Percentiles rank a stretch among this genome's conserved stretches.
Evolutionary conservation across 768 basidiomycete species (phyloP).

Genomic region (Leccinum boreale): DNA sequence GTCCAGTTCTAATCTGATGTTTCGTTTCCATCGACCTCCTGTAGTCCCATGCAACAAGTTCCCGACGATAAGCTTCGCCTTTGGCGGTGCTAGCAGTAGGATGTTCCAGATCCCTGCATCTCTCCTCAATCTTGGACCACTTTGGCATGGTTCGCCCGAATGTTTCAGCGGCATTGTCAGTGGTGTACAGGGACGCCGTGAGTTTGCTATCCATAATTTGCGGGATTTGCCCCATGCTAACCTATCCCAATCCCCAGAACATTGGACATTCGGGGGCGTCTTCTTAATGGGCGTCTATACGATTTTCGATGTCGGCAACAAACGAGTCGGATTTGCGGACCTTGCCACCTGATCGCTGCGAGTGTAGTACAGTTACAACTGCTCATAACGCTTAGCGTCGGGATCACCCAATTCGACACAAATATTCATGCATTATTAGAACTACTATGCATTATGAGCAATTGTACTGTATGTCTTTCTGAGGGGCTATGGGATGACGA

Average conservation of each 20-base stretch:
- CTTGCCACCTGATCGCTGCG: not conserved
- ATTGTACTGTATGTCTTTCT: too few relatives aligned
- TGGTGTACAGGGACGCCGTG: not conserved
- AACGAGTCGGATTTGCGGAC: not conserved
- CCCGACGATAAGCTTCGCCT: not conserved
- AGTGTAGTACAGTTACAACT: not conserved
- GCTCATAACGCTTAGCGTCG: too few relatives aligned
- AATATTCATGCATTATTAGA: too few relatives aligned
- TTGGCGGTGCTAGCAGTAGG: not conserved
- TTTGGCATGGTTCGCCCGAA: not conserved
- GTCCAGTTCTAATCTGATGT: not conserved
- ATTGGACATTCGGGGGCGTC: not conserved
- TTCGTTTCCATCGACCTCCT: not conserved
- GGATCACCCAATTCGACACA: too few relatives aligned
- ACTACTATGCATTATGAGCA: too few relatives aligned
- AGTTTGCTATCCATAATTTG: not conserved
- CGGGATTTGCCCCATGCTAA: not conserved
- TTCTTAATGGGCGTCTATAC: not conserved
- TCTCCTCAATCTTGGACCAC: not conserved
- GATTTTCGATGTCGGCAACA: not conserved
- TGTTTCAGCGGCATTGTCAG: not conserved
- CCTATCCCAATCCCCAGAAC: not conserved
- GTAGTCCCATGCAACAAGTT: not conserved
- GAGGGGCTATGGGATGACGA: too few relatives aligned
- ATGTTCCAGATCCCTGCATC: not conserved